These are phyloP conservation scores for Quercus tomentella DNA, from an alignment of 331 rosid genomes.

Conservation along the genomic window DNA sequence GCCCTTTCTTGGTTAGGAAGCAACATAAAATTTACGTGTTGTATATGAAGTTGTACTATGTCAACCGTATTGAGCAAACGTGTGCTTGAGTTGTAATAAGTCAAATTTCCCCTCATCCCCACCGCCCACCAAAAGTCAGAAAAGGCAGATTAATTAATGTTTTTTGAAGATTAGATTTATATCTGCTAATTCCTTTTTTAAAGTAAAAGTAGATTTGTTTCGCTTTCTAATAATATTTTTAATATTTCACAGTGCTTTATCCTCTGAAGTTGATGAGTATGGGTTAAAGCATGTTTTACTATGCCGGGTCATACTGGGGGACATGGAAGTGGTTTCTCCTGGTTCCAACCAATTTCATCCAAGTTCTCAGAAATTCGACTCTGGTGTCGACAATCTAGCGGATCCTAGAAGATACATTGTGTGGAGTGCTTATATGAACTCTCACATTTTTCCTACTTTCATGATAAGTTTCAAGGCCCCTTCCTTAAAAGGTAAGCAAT, in stretches of 20 bases:
- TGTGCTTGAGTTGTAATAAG: too few relatives aligned
- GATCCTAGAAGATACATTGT: slow-evolving; percentile 34
- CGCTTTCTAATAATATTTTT: neutral
- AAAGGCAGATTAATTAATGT: too few relatives aligned
- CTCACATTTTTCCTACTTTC: slow-evolving; percentile 38
- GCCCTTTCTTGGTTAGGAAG: too few relatives aligned
- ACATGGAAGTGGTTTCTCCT: slow-evolving; percentile 26
- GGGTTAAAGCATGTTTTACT: slow-evolving; percentile 46
- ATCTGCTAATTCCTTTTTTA: too few relatives aligned
- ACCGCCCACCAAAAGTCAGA: too few relatives aligned
- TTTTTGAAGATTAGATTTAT: too few relatives aligned
- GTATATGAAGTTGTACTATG: too few relatives aligned
- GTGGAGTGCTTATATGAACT: slow-evolving; percentile 53
- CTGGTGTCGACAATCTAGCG: slow-evolving; percentile 41
- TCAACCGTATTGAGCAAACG: too few relatives aligned
- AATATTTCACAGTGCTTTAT: slow-evolving; percentile 30
- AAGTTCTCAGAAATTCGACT: slow-evolving; percentile 31
- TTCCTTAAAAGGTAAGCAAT: slow-evolving; percentile 14
- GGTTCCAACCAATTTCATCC: slow-evolving; percentile 52
- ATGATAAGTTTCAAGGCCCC: slow-evolving; percentile 43
- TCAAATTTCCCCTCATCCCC: too few relatives aligned
- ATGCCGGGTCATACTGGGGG: slow-evolving; percentile 54
- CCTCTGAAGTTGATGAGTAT: slow-evolving; percentile 26
- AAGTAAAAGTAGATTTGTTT: too few relatives aligned
- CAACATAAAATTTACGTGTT: too few relatives aligned